phyloP scores from a whole-genome alignment of 306 rosid species.

The Quercus robur region DNA sequence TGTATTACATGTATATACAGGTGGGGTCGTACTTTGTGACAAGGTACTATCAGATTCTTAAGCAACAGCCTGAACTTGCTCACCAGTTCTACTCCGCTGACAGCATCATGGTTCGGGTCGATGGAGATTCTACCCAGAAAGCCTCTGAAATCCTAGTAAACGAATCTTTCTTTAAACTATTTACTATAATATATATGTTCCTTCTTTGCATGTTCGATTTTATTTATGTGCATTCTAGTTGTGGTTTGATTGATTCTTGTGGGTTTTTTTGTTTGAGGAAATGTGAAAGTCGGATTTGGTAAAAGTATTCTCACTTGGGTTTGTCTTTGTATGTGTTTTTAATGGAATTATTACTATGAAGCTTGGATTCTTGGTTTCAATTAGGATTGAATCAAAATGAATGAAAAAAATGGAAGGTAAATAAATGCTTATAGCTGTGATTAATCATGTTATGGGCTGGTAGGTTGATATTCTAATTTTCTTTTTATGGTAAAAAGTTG shows the following conservation, averaged over 20 bases:
- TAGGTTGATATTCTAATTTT: background rate
- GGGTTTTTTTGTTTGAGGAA: background rate
- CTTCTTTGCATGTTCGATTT: background rate
- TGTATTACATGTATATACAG: slow-evolving; percentile 24
- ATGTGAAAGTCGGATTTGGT: background rate
- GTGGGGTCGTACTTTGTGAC: slow-evolving; percentile 93
- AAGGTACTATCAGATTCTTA: slow-evolving; percentile 80
- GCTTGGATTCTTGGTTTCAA: background rate
- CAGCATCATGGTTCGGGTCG: slow-evolving; percentile 65
- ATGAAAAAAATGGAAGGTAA: too few species aligned
- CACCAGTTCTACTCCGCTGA: slow-evolving; percentile 78
- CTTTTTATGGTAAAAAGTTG: background rate
- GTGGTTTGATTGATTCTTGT: background rate
- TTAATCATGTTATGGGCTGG: background rate
- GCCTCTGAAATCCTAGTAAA: slow-evolving; percentile 60
- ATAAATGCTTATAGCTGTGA: background rate
- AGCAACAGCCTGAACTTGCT: slow-evolving; percentile 67
- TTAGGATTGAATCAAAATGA: background rate
- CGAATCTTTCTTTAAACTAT: background rate
- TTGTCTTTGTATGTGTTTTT: background rate
- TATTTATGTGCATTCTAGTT: background rate
- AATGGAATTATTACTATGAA: too few species aligned
- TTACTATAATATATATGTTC: too few species aligned
- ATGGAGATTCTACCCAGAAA: slow-evolving; percentile 53
- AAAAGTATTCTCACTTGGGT: background rate